These are phyloP conservation scores for Lentinula guzmanii DNA, from an alignment of 768 basidiomycete species.

Conservation along the genomic window DNA sequence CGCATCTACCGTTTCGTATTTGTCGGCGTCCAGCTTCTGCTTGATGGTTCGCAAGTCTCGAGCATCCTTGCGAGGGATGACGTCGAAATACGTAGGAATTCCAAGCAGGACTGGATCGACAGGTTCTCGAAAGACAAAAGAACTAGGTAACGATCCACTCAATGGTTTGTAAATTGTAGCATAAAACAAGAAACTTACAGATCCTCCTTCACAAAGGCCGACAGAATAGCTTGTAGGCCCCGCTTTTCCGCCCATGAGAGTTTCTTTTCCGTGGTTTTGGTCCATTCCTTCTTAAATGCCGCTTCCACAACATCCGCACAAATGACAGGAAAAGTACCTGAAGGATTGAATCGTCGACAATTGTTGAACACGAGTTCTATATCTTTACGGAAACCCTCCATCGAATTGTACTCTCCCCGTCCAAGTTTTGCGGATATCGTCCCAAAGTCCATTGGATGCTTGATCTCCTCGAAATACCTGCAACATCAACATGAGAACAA, in stretches of 20 bases:
- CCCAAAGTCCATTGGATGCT: conserved; percentile 89
- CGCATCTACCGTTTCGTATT: conserved; percentile 70
- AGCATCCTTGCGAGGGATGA: conserved; percentile 81
- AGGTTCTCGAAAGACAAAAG: conserved; percentile 74
- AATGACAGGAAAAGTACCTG: conserved; percentile 63
- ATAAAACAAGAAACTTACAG: conserved; percentile 36
- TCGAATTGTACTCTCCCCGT: conserved; percentile 62
- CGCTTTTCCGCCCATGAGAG: conserved; percentile 78
- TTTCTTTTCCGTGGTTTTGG: conserved; percentile 65
- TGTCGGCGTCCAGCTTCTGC: conserved; percentile 74
- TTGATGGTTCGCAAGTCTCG: conserved; percentile 83
- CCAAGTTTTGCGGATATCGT: conserved; percentile 71
- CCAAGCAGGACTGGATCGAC: conserved; percentile 83
- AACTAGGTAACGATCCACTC: conserved; percentile 30
- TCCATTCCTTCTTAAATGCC: conserved; percentile 82
- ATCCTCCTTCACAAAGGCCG: conserved; percentile 60
- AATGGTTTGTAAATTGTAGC: conserved; percentile 5
- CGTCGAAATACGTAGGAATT: conserved; percentile 84
- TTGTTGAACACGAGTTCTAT: conserved; percentile 81
- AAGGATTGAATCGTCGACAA: conserved; percentile 89
- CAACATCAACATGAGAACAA: conserved; percentile 7
- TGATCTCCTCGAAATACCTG: conserved; percentile 91
- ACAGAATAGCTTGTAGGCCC: conserved; percentile 64
- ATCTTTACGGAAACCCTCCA: conserved; percentile 80
- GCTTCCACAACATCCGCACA: conserved; percentile 74